Evolutionary conservation across 495 filamentous ascomycete genomes (phyloP), one percentile per base, ranked within the genome.

Genomic region (Aspergillus bridgeri): DNA sequence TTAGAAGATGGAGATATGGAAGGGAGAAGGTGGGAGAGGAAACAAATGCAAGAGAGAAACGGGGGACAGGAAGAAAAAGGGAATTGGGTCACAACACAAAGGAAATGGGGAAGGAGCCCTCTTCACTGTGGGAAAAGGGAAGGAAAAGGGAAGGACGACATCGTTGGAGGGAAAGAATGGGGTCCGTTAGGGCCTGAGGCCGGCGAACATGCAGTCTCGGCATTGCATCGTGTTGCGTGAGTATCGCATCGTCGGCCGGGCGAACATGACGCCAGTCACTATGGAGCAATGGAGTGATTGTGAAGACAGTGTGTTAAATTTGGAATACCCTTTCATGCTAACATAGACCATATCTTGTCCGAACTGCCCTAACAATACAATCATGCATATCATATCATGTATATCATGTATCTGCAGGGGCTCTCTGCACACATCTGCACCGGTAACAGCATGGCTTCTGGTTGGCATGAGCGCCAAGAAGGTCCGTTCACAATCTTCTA

Each of bases 61-160:
- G 56, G 57, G 44, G 49, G 55, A 58, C 57, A 55, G 46, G 59
- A 51, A 67, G n/a, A 6, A 38, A 55, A 53, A 51, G 45, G 43
- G 48, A 48, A 21, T 19, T 38, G 17, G n/a, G 23, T 29, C 17
- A 47, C 23, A 9, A 58, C 38, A 18, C 25, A 43, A 46, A 22
- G 48, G 57, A 38, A n/a, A 57, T 54, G 38, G 56, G 56, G 56
- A 59, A 59, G 49, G 51, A 24, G 48, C 43, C 38, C 33, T 9
- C 33, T 38, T 38, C 33, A 38, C 33, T 38, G 33, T 38, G 7
- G 33, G 9, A 38, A 13, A 15, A 38, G 17, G 33, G 33, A 13
- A 38, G 9, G 17, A 13, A 15, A 38, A 38, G 33, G 33, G 33
- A 38, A 38, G 33, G 9, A 38, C 33, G 13, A 38, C 33, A 38